A percentile compares a stretch with the other conserved stretches of the same genome.
These are phyloP conservation scores for Penicillium arizonense DNA, from an alignment of 495 filamentous ascomycete genomes.

Conservation along the genomic window DNA sequence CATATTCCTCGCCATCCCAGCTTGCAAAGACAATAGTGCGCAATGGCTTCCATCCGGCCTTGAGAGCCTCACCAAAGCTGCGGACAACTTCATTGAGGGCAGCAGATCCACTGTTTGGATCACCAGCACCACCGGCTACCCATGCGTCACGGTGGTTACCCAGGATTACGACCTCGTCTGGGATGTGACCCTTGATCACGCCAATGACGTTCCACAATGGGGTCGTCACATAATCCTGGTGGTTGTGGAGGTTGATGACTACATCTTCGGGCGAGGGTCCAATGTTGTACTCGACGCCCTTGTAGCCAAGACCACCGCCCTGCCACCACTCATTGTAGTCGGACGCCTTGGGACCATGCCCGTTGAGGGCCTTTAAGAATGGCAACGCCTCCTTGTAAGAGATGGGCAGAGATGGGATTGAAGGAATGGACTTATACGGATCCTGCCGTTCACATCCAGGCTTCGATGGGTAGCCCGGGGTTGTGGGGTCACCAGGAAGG, in stretches of 20 bases:
- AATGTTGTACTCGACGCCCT: conserved; percentile 87
- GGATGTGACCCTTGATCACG: conserved; percentile 84
- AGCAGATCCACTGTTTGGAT: conserved; percentile 87
- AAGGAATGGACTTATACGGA: conserved; percentile 65
- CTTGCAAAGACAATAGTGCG: conserved; percentile 75
- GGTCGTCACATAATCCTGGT: conserved; percentile 85
- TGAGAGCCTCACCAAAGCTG: conserved; percentile 73
- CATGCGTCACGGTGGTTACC: conserved; percentile 96
- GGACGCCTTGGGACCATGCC: conserved; percentile 74
- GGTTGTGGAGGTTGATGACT: conserved; percentile 78
- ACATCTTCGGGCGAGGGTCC: conserved; percentile 79
- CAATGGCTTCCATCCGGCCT: conserved; percentile 80
- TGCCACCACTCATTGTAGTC: conserved; percentile 75
- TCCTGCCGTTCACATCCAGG: conserved; percentile 80
- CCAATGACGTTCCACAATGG: conserved; percentile 96
- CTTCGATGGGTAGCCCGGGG: conserved; percentile 90
- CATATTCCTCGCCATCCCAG: conserved; percentile 78
- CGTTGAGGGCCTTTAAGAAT: conserved; percentile 83
- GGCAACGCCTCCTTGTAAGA: conserved; percentile 86
- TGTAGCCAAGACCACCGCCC: conserved; percentile 71
- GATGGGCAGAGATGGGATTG: conserved; percentile 88
- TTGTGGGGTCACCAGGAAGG: conserved; percentile 72
- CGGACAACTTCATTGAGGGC: conserved; percentile 83
- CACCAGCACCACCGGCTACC: conserved; percentile 83
- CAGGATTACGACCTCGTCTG: conserved; percentile 84